Conservation (phyloP, 202 grass and related monocot genomes). For the Musa balbisiana region DNA sequence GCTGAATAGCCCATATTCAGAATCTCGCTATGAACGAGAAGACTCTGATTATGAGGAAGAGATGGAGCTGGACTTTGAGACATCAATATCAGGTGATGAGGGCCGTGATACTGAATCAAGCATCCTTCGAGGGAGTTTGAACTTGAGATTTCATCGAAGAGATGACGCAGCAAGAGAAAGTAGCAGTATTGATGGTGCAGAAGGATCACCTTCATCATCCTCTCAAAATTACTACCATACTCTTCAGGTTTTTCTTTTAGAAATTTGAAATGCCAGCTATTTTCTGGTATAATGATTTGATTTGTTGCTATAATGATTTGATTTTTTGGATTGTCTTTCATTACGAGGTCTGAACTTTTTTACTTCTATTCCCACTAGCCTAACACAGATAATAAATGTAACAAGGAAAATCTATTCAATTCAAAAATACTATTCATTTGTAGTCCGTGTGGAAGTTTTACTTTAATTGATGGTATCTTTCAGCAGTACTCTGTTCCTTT, state of each 20-base stretch:
- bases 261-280: not conserved
- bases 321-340: not conserved
- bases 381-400: too few species aligned
- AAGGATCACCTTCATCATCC: slow-evolving; percentile 12
- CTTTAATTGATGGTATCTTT: not conserved
- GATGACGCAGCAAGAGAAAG: slow-evolving; percentile 49
- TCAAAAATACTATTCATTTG: too few species aligned
- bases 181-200: slow-evolving; percentile 35
- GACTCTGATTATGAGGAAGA: slow-evolving; percentile 70
- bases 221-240: slow-evolving; percentile 37
- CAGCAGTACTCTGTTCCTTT: not conserved
- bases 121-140: slow-evolving; percentile 53
- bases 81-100: slow-evolving; percentile 70
- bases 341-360: not conserved
- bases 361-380: too few species aligned
- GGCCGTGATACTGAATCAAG: slow-evolving; percentile 56
- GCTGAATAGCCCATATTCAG: slow-evolving; percentile 42
- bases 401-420: too few species aligned
- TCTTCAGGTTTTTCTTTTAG: slow-evolving; percentile 42
- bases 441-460: not conserved
- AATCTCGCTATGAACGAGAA: slow-evolving; percentile 54
- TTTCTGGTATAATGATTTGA: not conserved
- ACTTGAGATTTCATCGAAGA: slow-evolving; percentile 54
- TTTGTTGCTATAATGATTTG: not conserved
- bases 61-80: slow-evolving; percentile 91